Conservation (phyloP, 2,329 filamentous ascomycete species). For the Penicillium occitanis region DNA sequence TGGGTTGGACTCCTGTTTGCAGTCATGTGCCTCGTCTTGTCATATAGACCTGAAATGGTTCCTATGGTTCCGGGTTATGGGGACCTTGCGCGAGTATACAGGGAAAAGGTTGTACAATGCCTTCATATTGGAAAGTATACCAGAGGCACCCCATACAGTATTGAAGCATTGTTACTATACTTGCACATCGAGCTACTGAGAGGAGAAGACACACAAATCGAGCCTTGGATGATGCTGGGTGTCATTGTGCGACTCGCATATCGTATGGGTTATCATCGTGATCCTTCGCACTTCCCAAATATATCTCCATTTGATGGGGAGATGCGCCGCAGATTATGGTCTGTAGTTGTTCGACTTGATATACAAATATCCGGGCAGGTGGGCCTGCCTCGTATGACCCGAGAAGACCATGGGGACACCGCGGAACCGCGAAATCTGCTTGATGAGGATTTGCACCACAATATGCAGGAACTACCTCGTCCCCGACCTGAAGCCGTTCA, state of each 20-base stretch:
- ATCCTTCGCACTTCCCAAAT: constrained; percentile 37
- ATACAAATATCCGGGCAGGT: constrained; percentile 39
- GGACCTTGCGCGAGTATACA: not conserved
- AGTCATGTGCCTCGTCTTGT: constrained; percentile 9
- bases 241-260: constrained; percentile 33
- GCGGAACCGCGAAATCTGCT: constrained; percentile 41
- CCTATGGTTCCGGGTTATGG: not conserved
- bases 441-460: constrained; percentile 43
- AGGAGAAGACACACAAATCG: not conserved
- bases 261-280: constrained; percentile 47
- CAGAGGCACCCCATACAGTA: not conserved
- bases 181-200: constrained; percentile 5
- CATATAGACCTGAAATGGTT: constrained; percentile 5
- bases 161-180: constrained; percentile 9
- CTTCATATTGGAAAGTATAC: constrained; percentile 8
- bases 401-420: constrained; percentile 40
- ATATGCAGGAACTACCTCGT: constrained; percentile 32
- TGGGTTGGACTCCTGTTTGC: constrained; percentile 12
- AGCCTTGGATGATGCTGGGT: constrained; percentile 30
- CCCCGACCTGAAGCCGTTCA: constrained; percentile 27
- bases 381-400: constrained; percentile 42
- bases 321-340: constrained; percentile 39
- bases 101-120: constrained; percentile 14
- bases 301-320: constrained; percentile 34
- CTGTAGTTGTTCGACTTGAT: constrained; percentile 39